phyloP scores from a whole-genome alignment of 2,329 filamentous ascomycete genomes.

The Botrytis medusae region DNA sequence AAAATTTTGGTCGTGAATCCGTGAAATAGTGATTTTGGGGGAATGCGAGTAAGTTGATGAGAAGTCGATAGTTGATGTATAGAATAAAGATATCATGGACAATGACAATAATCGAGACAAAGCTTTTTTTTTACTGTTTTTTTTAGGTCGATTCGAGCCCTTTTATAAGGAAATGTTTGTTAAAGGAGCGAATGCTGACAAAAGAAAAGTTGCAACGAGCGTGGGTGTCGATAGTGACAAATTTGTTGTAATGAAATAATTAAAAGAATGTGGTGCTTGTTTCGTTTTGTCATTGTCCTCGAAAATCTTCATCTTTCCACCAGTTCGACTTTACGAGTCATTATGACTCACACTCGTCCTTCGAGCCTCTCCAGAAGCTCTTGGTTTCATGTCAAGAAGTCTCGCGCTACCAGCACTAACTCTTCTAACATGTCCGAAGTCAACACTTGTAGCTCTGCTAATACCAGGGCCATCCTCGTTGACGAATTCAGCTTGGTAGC shows the following conservation, averaged over 20 bases:
- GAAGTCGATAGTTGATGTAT: neutral
- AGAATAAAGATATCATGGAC: constrained; percentile 14
- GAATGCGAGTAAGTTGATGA: neutral
- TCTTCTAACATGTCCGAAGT: constrained; percentile 63
- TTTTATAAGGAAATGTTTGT: constrained; percentile 38
- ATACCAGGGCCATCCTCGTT: constrained; percentile 37
- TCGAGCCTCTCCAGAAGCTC: constrained; percentile 53
- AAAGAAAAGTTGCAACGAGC: constrained; percentile 39
- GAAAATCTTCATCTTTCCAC: constrained; percentile 19
- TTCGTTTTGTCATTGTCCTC: constrained; percentile 29
- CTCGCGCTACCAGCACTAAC: constrained; percentile 78
- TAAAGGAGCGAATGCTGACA: constrained; percentile 33
- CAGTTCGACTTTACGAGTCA: neutral
- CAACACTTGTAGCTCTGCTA: constrained; percentile 70
- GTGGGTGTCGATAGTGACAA: constrained; percentile 36
- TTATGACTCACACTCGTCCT: constrained; percentile 38
- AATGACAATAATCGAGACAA: constrained; percentile 13
- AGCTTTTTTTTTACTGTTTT: constrained; percentile 9
- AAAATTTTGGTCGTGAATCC: neutral
- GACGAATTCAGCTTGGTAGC: constrained; percentile 27
- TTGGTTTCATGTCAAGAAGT: constrained; percentile 65
- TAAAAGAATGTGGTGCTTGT: constrained; percentile 40
- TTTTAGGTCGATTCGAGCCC: constrained; percentile 17
- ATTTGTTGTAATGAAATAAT: constrained; percentile 25
- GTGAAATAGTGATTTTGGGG: neutral